These are phyloP conservation scores for Coccomyxa sp. DNA, from an alignment of 139 green algal genomes.

Conservation along the genomic window DNA sequence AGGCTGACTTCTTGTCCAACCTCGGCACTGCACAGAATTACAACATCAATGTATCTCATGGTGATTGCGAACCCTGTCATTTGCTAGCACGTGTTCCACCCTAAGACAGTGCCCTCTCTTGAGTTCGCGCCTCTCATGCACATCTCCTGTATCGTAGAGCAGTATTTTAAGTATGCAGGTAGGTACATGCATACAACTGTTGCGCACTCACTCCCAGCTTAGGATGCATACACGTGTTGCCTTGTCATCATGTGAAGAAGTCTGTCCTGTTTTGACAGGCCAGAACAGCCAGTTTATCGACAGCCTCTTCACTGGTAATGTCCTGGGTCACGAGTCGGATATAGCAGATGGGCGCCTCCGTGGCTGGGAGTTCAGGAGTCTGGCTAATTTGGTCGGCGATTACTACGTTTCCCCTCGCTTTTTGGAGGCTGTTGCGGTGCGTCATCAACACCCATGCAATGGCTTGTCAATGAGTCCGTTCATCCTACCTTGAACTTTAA, in stretches of 20 bases:
- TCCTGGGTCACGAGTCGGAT: conserved; percentile 43
- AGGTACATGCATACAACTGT: background rate
- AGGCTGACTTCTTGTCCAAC: conserved; percentile 38
- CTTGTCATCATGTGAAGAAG: no score
- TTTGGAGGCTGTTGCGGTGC: conserved; percentile 63
- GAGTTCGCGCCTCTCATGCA: no score
- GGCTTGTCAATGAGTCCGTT: background rate
- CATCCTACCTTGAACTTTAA: no score
- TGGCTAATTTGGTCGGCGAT: conserved; percentile 55
- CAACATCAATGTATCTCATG: conserved; percentile 65
- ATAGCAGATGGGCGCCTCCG: conserved; percentile 70
- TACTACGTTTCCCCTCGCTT: conserved; percentile 83
- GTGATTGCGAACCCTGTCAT: conserved; percentile 5
- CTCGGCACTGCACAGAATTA: conserved; percentile 50
- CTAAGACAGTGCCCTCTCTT: background rate
- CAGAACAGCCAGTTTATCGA: conserved; percentile 63
- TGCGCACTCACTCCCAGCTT: background rate
- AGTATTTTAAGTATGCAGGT: background rate
- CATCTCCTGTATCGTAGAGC: background rate
- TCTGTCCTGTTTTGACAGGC: conserved; percentile 23
- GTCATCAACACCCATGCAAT: background rate
- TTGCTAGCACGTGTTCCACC: background rate
- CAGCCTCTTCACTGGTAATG: conserved; percentile 52
- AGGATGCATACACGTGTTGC: no score
- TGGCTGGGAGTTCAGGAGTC: conserved; percentile 41